Percentiles rank a stretch among this genome's conserved stretches.
Evolutionary conservation across 2,329 filamentous ascomycete species (phyloP).

Genomic region (Furcasterigmium sp.): DNA sequence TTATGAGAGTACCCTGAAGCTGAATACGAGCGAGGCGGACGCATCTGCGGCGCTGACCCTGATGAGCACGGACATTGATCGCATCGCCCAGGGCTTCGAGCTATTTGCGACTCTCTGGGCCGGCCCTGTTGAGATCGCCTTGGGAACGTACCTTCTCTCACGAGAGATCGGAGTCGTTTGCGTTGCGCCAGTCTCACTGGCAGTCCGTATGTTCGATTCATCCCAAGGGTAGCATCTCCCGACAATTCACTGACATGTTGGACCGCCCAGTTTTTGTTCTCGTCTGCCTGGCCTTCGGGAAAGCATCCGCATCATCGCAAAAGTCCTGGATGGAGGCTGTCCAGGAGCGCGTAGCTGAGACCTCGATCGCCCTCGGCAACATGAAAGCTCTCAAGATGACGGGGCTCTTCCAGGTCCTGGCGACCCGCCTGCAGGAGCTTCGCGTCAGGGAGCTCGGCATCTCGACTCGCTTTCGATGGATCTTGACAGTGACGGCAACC

Average conservation of each 20-base stretch:
- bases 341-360: constrained; percentile 41
- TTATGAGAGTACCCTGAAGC: constrained; percentile 17
- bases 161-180: constrained; percentile 31
- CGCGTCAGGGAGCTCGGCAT: constrained; percentile 15
- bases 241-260: not conserved
- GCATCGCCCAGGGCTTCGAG: constrained; percentile 15
- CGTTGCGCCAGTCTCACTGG: constrained; percentile 34
- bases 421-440: constrained; percentile 12
- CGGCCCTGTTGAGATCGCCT: constrained; percentile 15
- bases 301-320: constrained; percentile 21
- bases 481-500: constrained; percentile 21
- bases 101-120: constrained; percentile 14
- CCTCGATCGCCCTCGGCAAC: constrained; percentile 38
- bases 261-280: constrained; percentile 23
- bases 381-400: constrained; percentile 49
- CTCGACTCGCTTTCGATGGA: constrained; percentile 12
- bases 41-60: constrained; percentile 18
- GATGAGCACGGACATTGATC: constrained; percentile 21
- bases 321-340: constrained; percentile 44
- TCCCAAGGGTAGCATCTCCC: not conserved
- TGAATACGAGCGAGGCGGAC: constrained; percentile 12
- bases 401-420: constrained; percentile 36
- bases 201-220: constrained; percentile 18
- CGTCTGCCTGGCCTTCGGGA: constrained; percentile 19
- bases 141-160: constrained; percentile 19